Conservation (phyloP, 78 protist species). For the Speleostelium caveatum region DNA sequence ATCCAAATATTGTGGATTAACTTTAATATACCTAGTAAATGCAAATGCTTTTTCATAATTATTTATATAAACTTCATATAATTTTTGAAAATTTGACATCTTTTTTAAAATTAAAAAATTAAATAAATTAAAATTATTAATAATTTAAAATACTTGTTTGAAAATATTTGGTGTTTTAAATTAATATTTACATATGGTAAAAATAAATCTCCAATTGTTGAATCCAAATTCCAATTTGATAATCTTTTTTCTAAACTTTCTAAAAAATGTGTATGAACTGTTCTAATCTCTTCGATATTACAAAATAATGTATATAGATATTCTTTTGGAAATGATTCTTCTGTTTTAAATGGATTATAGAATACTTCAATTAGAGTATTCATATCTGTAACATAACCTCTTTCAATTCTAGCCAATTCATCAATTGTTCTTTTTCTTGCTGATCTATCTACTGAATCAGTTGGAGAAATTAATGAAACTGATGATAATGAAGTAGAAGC, state of each 20-base stretch:
- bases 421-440: slow-evolving; percentile 31
- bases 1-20: slow-evolving; percentile 7
- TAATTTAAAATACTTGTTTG: too few species aligned
- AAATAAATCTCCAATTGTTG: slow-evolving; percentile 53
- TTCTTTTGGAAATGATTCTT: slow-evolving; percentile 9
- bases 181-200: slow-evolving; percentile 31
- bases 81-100: slow-evolving; percentile 62
- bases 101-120: too few species aligned
- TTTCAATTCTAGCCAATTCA: slow-evolving; percentile 40
- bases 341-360: slow-evolving; percentile 14
- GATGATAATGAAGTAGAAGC: not conserved
- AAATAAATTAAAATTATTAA: too few species aligned
- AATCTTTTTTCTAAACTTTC: slow-evolving; percentile 23
- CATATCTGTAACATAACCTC: slow-evolving; percentile 60
- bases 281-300: slow-evolving; percentile 38
- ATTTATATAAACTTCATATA: slow-evolving; percentile 54
- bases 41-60: slow-evolving; percentile 76
- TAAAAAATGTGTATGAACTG: slow-evolving; percentile 19
- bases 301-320: slow-evolving; percentile 22
- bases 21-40: slow-evolving; percentile 21
- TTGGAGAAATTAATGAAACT: not conserved
- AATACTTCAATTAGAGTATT: slow-evolving; percentile 59
- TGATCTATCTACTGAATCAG: slow-evolving; percentile 2
- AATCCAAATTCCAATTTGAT: slow-evolving; percentile 3
- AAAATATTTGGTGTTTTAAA: not conserved